Percentiles rank a stretch among this genome's conserved stretches.
Evolutionary conservation across 2,329 filamentous ascomycete species (phyloP).

Genomic region (Scedosporium minutisporum): DNA sequence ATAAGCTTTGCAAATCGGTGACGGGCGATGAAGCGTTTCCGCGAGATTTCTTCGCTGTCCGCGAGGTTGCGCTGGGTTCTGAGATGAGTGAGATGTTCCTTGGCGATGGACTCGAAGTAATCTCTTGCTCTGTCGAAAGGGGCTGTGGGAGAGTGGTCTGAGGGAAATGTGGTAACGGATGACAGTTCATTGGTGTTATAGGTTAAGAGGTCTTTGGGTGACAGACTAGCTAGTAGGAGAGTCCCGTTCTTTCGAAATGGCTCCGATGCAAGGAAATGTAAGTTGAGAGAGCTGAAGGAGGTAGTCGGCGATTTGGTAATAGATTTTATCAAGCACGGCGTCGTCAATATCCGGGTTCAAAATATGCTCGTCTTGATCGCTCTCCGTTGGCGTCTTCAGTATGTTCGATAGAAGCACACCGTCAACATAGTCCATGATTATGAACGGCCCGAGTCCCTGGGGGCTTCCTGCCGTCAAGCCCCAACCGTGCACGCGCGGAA

Average conservation of each 20-base stretch:
- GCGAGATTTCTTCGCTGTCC: conserved; percentile 16
- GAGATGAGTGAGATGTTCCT: conserved; percentile 18
- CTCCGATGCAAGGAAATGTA: conserved; percentile 21
- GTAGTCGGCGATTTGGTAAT: conserved; percentile 15
- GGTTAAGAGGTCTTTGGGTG: conserved; percentile 25
- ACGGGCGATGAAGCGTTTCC: conserved; percentile 22
- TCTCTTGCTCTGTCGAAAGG: conserved; percentile 21
- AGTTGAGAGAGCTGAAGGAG: conserved; percentile 21
- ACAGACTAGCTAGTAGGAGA: conserved; percentile 19
- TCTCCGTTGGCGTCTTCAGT: conserved; percentile 16
- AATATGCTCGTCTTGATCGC: conserved; percentile 14
- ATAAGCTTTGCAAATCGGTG: conserved; percentile 22
- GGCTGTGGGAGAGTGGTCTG: conserved; percentile 16
- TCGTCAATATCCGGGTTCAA: conserved; percentile 14
- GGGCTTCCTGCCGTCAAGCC: conserved; percentile 19
- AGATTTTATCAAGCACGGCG: conserved; percentile 13
- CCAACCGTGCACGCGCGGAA: conserved; percentile 18
- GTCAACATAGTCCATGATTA: conserved; percentile 22
- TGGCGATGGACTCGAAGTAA: conserved; percentile 19
- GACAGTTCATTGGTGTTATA: conserved; percentile 29
- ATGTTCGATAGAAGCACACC: conserved; percentile 15
- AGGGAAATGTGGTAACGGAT: conserved; percentile 20
- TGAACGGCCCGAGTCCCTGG: conserved; percentile 21
- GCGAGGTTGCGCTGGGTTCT: conserved; percentile 22
- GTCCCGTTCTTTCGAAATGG: conserved; percentile 19